Evolutionary conservation across 1,284 basidiomycete genomes (phyloP), one percentile per base, ranked within the genome.

Genomic region (Tetrapyrgos nigripes): DNA sequence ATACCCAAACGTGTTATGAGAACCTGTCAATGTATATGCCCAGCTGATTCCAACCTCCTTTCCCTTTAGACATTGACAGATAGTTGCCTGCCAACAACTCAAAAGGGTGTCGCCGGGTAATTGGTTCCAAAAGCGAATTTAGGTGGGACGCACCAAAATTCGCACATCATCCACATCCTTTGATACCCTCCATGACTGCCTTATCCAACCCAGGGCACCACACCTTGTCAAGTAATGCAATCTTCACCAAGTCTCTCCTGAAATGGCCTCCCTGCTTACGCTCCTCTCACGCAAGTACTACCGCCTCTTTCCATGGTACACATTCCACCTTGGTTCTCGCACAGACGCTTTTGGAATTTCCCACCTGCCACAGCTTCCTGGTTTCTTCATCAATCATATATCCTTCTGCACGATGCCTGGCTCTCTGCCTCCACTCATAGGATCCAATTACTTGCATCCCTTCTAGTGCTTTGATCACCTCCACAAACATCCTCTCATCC

Each of bases 51-150:
- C 64, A 72, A 0, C 72, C 71, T 0, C 75, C 73, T 43, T 69
- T 73, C 3, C 73, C 76, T 14, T 52, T 56, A 17, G 73, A 71
- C 55, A 77, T 61, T 1, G 70, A 70, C 2, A 78, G 64, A 46
- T 72, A 73, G 59, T 78, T 71, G 2, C 66, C 69, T 1, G 72
- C 71, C n/a, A 78, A 29, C 10, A 77, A 63, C 37, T 76, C 67
- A 57, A 77, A 75, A 1, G 76, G 76, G 50, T 72, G 71, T 2
- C 69, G 60, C 3, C 75, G 55, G 1, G 66, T 72, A 43, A 79
- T 74, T 0, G 77, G 76, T 23, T 77, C 61, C 5, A 79, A 59
- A 0, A 76, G 63, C 0, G 73, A n/a, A n/a, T n/a, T n/a, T n/a
- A n/a, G n/a, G n/a, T n/a, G n/a, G n/a, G n/a, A n/a, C n/a, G n/a